Evolutionary conservation across 192 early-diverging fungal genomes (phyloP).

Genomic region (Podila clonocystis): DNA sequence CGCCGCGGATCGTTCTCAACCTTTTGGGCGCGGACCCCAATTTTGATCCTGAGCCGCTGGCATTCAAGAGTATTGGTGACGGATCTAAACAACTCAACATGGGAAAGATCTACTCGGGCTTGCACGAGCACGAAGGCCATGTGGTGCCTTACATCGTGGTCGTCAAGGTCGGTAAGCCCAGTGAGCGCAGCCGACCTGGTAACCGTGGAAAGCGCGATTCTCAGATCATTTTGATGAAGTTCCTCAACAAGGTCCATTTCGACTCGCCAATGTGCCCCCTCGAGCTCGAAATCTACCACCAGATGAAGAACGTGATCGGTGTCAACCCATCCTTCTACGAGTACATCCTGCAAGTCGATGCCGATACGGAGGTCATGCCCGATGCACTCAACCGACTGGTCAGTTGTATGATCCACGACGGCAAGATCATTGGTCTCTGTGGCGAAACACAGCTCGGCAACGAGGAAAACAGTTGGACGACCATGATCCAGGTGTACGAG

Average conservation of each 20-base stretch:
- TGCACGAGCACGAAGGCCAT: constrained; percentile 90
- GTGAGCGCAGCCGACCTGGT: constrained; percentile 87
- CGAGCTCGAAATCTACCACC: constrained; percentile 97
- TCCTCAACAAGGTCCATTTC: constrained; percentile 93
- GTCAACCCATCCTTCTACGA: constrained; percentile 85
- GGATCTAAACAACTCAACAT: constrained; percentile 93
- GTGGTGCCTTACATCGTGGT: constrained; percentile 94
- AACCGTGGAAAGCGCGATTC: constrained; percentile 99
- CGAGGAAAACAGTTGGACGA: constrained; percentile 91
- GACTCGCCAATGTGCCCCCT: constrained; percentile 90
- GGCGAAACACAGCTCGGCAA: constrained; percentile 94
- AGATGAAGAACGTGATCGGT: constrained; percentile 97
- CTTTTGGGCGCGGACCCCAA: constrained; percentile 87
- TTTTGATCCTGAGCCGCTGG: constrained; percentile 77
- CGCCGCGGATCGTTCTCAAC: constrained; percentile 96
- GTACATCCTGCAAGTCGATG: constrained; percentile 83
- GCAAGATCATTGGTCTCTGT: constrained; percentile 88
- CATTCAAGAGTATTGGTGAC: constrained; percentile 90
- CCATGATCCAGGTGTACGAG: constrained; percentile 98
- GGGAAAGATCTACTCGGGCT: constrained; percentile 95
- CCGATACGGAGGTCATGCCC: constrained; percentile 83
- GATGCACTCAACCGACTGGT: constrained; percentile 92
- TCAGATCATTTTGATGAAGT: constrained; percentile 94
- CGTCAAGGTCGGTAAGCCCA: constrained; percentile 91
- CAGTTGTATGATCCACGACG: constrained; percentile 82